Conservation (phyloP, 2,329 filamentous ascomycete genomes). For the Anthostomella pinea region DNA sequence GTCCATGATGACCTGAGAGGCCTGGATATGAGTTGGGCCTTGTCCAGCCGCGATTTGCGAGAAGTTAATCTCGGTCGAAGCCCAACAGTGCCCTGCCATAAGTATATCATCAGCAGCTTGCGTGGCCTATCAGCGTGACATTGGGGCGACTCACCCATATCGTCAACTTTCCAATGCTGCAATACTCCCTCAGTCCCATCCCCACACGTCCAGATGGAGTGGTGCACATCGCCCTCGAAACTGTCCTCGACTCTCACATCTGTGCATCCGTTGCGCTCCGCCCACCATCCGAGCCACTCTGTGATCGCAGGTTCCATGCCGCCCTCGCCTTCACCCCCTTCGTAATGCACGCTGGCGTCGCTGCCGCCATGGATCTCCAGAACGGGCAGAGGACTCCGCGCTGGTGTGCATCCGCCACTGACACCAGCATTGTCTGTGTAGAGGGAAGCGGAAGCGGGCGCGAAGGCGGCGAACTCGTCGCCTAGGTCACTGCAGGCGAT, state of each 20-base stretch:
- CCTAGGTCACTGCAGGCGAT: constrained; percentile 44
- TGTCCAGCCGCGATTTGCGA: constrained; percentile 40
- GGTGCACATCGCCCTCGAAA: constrained; percentile 40
- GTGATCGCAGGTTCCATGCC: constrained; percentile 39
- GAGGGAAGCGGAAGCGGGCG: constrained; percentile 43
- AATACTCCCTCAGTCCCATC: constrained; percentile 32
- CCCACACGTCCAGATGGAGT: constrained; percentile 41
- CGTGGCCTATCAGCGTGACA: no score
- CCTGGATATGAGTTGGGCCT: constrained; percentile 40
- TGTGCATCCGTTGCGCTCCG: constrained; percentile 38
- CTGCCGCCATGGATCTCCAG: constrained; percentile 45
- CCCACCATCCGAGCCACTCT: constrained; percentile 42
- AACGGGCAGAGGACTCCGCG: constrained; percentile 37
- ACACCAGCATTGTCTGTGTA: constrained; percentile 40
- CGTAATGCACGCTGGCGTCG: constrained; percentile 42
- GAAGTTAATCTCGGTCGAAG: constrained; percentile 43
- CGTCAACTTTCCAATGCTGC: constrained; percentile 44
- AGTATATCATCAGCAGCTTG: no score
- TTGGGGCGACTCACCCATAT: constrained; percentile 38
- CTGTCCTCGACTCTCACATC: constrained; percentile 31
- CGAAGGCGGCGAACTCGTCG: constrained; percentile 43
- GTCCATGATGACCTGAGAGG: constrained; percentile 41
- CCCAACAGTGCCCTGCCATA: constrained; percentile 43
- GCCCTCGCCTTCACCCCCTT: constrained; percentile 41
- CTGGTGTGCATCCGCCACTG: constrained; percentile 35